Percentiles rank a stretch among this genome's conserved stretches.
Evolutionary conservation across 73 alveolate species (phyloP).

Genomic region (Durusdinium trenchii): DNA sequence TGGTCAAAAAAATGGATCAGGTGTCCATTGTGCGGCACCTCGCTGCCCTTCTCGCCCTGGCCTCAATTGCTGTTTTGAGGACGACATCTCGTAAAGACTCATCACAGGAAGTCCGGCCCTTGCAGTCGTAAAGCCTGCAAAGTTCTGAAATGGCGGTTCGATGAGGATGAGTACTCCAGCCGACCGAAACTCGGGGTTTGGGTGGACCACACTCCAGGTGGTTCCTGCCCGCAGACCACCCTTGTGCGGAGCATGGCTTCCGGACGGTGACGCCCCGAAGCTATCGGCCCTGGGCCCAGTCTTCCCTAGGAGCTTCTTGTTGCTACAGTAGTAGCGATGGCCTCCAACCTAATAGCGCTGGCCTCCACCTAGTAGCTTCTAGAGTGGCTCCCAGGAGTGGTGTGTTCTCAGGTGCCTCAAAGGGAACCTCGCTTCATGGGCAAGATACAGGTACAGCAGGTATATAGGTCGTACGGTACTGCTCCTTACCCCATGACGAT

Average conservation of each 20-base stretch:
- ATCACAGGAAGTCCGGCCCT: background rate
- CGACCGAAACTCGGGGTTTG: background rate
- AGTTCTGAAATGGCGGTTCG: background rate
- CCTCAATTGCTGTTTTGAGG: background rate
- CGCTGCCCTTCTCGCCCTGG: constrained; percentile 55
- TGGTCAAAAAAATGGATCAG: background rate
- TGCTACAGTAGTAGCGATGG: no score
- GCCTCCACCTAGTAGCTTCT: background rate
- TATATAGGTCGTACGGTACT: no score
- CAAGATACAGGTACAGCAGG: no score
- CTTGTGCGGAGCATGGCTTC: constrained; percentile 84
- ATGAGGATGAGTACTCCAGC: background rate
- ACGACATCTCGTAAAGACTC: background rate
- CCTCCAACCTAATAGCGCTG: no score
- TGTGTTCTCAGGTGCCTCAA: no score
- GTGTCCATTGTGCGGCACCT: constrained; percentile 70
- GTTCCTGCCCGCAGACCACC: constrained; percentile 72
- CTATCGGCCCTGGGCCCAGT: constrained; percentile 2
- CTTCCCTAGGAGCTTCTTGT: no score
- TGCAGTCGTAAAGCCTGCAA: background rate
- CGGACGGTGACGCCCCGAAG: constrained; percentile 52
- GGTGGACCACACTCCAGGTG: constrained; percentile 9
- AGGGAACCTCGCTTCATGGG: no score
- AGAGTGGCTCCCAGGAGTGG: no score
- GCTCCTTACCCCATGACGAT: background rate